Evolutionary conservation across 495 filamentous ascomycete species (phyloP).

Genomic region (Penicillium simplicissimum): DNA sequence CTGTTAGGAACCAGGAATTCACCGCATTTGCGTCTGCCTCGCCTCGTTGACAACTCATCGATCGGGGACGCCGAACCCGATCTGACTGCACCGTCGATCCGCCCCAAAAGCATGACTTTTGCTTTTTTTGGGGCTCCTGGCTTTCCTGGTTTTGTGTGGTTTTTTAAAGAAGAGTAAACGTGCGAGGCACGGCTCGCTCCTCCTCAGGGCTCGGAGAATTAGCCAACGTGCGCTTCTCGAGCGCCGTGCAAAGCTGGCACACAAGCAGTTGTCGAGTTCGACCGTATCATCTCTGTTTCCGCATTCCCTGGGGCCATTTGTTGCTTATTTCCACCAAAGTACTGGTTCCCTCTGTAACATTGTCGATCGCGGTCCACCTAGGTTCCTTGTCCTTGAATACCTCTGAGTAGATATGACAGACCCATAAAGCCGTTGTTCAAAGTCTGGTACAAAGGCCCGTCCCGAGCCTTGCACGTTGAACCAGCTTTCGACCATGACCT

Average conservation of each 20-base stretch:
- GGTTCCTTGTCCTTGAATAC: background rate
- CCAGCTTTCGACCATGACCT: constrained; percentile 5
- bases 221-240: constrained; percentile 12
- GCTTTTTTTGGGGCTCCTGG: background rate
- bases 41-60: constrained; percentile 32
- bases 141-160: background rate
- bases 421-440: constrained; percentile 17
- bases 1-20: constrained; percentile 6
- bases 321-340: background rate
- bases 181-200: background rate
- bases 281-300: background rate
- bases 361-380: background rate
- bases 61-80: constrained; percentile 32
- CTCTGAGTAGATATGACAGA: background rate
- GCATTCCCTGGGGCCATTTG: background rate
- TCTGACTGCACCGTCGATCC: constrained; percentile 26
- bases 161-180: background rate
- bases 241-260: constrained; percentile 11
- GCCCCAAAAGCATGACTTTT: constrained; percentile 5
- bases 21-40: constrained; percentile 26
- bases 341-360: too few relatives aligned
- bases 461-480: constrained; percentile 22
- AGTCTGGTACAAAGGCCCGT: constrained; percentile 34
- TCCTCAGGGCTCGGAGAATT: constrained; percentile 29
- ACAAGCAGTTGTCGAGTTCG: background rate